Percentiles rank a stretch among this genome's conserved stretches.
Conservation (phyloP, 192 early-diverging fungal genomes). For the Coemansia sp. region DNA sequence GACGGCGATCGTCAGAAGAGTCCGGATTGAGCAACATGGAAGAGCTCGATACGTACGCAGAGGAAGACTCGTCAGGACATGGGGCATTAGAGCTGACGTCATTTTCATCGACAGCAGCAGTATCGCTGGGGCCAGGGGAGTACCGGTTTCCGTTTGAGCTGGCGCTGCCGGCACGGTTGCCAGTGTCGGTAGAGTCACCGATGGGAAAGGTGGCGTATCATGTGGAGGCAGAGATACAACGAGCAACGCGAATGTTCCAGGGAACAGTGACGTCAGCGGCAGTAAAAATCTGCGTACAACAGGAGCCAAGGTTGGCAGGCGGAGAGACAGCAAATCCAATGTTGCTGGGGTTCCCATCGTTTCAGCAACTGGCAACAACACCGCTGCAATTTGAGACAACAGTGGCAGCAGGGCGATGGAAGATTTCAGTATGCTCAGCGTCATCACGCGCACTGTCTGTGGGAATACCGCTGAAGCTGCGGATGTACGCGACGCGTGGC, state of each 20-base stretch:
- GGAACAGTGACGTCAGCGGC: constrained; percentile 1
- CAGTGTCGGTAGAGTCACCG: constrained; percentile 30
- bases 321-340: background rate
- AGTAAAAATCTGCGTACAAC: constrained; percentile 18
- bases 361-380: constrained; percentile 10
- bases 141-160: constrained; percentile 47
- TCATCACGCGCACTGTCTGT: constrained; percentile 30
- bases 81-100: background rate
- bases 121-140: constrained; percentile 26
- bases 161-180: constrained; percentile 24
- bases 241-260: constrained; percentile 15
- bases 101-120: constrained; percentile 2
- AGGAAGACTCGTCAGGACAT: constrained; percentile 2
- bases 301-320: constrained; percentile 15
- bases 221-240: constrained; percentile 12
- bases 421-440: constrained; percentile 29
- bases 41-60: constrained; percentile 1
- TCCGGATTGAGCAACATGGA: constrained; percentile 9
- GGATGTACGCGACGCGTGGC: constrained; percentile 23
- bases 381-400: constrained; percentile 24
- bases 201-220: constrained; percentile 27
- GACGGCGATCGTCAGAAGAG: constrained; percentile 5
- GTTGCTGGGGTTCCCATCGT: constrained; percentile 23
- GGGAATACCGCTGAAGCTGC: constrained; percentile 16
- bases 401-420: constrained; percentile 14